Percentiles rank a stretch among this genome's conserved stretches.
These are phyloP conservation scores for Phytophthora syringae DNA, from an alignment of 352 stramenopile genomes.

Conservation along the genomic window DNA sequence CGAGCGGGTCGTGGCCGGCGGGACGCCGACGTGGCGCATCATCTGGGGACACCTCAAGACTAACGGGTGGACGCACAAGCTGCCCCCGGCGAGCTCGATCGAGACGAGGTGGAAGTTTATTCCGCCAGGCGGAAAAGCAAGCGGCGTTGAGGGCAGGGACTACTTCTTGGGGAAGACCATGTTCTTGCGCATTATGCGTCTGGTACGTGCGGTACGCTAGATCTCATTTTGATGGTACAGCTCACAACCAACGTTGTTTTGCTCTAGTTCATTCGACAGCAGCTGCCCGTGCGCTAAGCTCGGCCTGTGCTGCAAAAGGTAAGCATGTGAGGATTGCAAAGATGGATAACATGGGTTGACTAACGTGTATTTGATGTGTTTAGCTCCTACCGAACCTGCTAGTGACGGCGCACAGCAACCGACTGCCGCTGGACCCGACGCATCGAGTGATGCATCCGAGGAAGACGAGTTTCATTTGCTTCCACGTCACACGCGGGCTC, in stretches of 20 bases:
- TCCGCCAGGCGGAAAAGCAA: not conserved
- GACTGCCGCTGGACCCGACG: too few relatives aligned
- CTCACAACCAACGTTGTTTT: not conserved
- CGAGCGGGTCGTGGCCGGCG: not conserved
- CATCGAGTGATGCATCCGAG: too few relatives aligned
- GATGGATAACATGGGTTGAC: too few relatives aligned
- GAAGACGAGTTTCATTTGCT: too few relatives aligned
- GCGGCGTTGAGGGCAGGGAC: not conserved
- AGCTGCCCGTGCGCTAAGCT: not conserved
- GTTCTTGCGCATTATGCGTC: not conserved
- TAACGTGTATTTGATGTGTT: too few relatives aligned
- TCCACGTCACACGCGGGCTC: too few relatives aligned
- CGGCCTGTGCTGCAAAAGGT: not conserved
- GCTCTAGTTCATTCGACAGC: not conserved
- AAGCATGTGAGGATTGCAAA: too few relatives aligned
- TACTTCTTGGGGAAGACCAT: not conserved
- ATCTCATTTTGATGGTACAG: too few relatives aligned
- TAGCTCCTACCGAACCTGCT: too few relatives aligned
- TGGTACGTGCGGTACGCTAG: too few relatives aligned
- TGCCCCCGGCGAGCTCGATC: not conserved
- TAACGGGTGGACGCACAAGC: not conserved
- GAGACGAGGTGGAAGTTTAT: not conserved
- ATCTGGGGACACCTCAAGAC: not conserved
- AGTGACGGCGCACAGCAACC: too few relatives aligned
- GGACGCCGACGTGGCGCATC: not conserved